These are phyloP conservation scores for Rhazya stricta DNA, from an alignment of 257 asterid species.

Conservation along the genomic window DNA sequence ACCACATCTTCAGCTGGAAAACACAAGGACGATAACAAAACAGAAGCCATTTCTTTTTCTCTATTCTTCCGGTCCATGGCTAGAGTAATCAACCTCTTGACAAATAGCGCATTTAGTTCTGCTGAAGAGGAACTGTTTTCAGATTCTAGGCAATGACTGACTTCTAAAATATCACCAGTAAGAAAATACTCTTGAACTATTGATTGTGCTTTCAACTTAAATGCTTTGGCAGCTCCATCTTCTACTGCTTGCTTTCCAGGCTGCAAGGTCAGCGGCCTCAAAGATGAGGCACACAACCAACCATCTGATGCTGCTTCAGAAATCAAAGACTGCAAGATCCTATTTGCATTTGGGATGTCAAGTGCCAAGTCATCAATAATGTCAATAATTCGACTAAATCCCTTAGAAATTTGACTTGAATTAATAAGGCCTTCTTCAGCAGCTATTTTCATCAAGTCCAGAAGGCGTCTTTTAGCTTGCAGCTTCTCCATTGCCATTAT, in stretches of 20 bases:
- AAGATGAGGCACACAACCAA: slow-evolving; percentile 80
- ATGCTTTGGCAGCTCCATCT: slow-evolving; percentile 44
- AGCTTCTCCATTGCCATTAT: slow-evolving; percentile 81
- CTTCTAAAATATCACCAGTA: slow-evolving; percentile 75
- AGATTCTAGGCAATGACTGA: slow-evolving; percentile 59
- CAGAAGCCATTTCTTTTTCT: slow-evolving; percentile 97
- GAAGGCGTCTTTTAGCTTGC: slow-evolving; percentile 48
- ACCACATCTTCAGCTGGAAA: slow-evolving; percentile 84
- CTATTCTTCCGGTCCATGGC: slow-evolving; percentile 92
- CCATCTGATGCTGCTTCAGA: slow-evolving; percentile 91
- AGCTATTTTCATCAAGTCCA: slow-evolving; percentile 57
- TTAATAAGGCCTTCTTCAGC: slow-evolving; percentile 71
- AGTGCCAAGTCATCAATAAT: slow-evolving; percentile 65
- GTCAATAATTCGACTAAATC: slow-evolving; percentile 72
- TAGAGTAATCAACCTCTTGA: slow-evolving; percentile 69
- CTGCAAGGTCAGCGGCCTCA: slow-evolving; percentile 45
- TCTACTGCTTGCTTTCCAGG: slow-evolving; percentile 45
- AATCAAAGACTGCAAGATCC: slow-evolving; percentile 56
- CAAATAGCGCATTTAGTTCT: slow-evolving; percentile 67
- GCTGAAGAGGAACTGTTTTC: slow-evolving; percentile 41
- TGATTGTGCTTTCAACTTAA: slow-evolving; percentile 63
- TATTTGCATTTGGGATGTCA: slow-evolving; percentile 81
- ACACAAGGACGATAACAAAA: slow-evolving; percentile 64
- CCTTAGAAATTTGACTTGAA: slow-evolving; percentile 83
- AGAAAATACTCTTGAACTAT: slow-evolving; percentile 76